A percentile compares a stretch with the other conserved stretches of the same genome.
Evolutionary conservation across 148 eudicot species (phyloP).

Genomic region (Heliosperma pusillum): DNA sequence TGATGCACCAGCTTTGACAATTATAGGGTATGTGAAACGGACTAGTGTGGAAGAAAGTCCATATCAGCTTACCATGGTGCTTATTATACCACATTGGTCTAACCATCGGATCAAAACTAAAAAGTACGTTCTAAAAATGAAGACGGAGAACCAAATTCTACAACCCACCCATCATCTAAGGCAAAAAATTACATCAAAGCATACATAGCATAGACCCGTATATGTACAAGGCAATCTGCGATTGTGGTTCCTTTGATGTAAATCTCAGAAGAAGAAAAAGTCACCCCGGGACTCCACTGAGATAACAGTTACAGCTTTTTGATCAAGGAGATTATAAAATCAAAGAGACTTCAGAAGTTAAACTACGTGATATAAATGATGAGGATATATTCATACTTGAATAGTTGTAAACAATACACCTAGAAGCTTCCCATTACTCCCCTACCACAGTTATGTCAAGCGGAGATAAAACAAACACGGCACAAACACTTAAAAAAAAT

Average conservation of each 20-base stretch:
- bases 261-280: not conserved
- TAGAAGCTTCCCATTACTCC: not conserved
- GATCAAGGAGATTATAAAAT: not conserved
- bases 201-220: constrained; percentile 21
- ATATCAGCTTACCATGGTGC: constrained; percentile 22
- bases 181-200: constrained; percentile 15
- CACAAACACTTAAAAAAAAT: not conserved
- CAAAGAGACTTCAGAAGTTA: not conserved
- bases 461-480: not conserved
- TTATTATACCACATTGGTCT: constrained; percentile 26
- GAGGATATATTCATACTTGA: not conserved
- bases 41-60: constrained; percentile 11
- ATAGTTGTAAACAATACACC: not conserved
- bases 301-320: not conserved
- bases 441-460: not conserved
- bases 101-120: constrained; percentile 20
- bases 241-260: not conserved
- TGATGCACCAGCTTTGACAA: constrained; percentile 37
- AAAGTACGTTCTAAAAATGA: constrained; percentile 33
- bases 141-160: constrained; percentile 27
- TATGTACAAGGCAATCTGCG: not conserved
- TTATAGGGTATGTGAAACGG: constrained; percentile 21
- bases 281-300: not conserved
- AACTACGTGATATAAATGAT: not conserved
- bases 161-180: constrained; percentile 15